Base-by-base conservation (phyloP, 768 basidiomycete species). In the Boletus vermiculosoides region DNA sequence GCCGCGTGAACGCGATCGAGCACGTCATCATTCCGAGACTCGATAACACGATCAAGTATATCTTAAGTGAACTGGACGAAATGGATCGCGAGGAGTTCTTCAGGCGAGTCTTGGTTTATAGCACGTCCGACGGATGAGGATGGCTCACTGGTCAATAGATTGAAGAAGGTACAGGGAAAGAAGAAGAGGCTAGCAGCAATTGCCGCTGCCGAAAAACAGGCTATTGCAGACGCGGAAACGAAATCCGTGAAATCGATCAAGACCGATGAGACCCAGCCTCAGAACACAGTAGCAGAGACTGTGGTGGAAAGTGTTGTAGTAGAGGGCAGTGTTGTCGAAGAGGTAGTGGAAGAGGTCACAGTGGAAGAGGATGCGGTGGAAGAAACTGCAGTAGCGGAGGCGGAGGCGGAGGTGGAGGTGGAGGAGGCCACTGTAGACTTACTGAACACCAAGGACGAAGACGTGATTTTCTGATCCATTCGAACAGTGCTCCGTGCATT, bases 71-170 rank as follows among this genome's bases (percentile, higher is more conserved):
- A 70, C 76, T 99, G 59, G 97, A 98, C 66, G 97, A 99, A 74
- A 98, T 97, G 94, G 97, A 99, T 74, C 83, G 94, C 60, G 92
- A 94, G 69, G 92, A 94, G 66, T 94, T 94, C 76, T 94, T 95
- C 77, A 81, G 94, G 92, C 87, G 40, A 44, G 80, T 65, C 39
- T 44, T 34, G 4, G 33, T 47, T 56, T 15, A 23, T 31, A 31
- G 41, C 5, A 31, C 44, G 45, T 44, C 20, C 28, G 12, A 28
- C 31, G 39, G 40, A 45, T 33, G 22, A 10, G 20, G 54, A 56
- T 51, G 25, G 48, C 55, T 62, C 28, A 57, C 44, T 10, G 4
- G 31, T 50, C 50, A 49, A 66, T 71, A 93, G 96, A 66, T 75
- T 98, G 63, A 98, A 98, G 77, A 96, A 97, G 71, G 94, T 97